Conservation (phyloP, 768 basidiomycete genomes). For the Lentinula guzmanii region DNA sequence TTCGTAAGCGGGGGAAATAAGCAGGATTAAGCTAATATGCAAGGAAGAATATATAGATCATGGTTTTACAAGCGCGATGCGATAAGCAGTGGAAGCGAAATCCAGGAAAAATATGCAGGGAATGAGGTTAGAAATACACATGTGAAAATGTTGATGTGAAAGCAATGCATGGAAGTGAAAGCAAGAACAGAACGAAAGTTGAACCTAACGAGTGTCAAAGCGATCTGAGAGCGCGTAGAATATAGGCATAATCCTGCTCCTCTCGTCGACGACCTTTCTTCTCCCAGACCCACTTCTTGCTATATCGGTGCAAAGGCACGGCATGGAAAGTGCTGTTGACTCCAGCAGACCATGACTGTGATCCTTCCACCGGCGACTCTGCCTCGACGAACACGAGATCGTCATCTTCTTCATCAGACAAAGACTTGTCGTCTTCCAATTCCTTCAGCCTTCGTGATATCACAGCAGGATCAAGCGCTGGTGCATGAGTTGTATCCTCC, state of each 20-base stretch:
- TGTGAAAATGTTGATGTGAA: not conserved
- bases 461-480: not conserved
- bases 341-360: not conserved
- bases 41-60: not conserved
- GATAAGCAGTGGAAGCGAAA: not conserved
- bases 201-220: slow-evolving; percentile 12
- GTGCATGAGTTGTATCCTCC: not conserved
- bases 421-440: not conserved
- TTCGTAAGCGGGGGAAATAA: not conserved
- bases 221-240: slow-evolving; percentile 28
- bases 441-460: not conserved
- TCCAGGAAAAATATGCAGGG: not conserved
- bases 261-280: slow-evolving; percentile 29
- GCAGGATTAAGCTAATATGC: not conserved
- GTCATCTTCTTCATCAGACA: not conserved
- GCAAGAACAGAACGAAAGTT: not conserved
- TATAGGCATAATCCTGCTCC: slow-evolving; percentile 26
- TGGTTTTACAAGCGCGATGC: not conserved
- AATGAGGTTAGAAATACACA: not conserved
- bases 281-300: slow-evolving; percentile 34
- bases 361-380: not conserved
- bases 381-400: not conserved
- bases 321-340: not conserved
- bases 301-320: slow-evolving; percentile 13
- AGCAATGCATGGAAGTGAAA: not conserved